phyloP scores from a whole-genome alignment of 169 alveolate species.

The Plasmodium gonderi region DNA sequence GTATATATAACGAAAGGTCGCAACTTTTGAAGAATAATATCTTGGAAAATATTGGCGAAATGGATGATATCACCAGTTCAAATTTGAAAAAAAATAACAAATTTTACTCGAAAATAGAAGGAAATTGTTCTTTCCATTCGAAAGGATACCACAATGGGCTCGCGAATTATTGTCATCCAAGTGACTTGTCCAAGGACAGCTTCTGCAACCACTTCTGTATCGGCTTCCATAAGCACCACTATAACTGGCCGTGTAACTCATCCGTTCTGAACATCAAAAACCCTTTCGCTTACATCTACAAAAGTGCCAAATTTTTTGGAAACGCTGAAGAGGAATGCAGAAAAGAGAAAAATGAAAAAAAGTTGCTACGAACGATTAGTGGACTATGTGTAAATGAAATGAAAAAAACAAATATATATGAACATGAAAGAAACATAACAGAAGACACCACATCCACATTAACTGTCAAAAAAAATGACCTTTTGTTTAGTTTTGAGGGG shows the following conservation, averaged over 20 bases:
- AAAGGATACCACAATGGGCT: background rate
- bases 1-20: constrained; percentile 45
- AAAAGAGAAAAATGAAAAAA: background rate
- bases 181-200: background rate
- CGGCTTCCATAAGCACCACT: background rate
- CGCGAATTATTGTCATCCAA: background rate
- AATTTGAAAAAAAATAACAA: background rate
- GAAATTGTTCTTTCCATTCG: background rate
- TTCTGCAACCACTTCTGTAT: background rate
- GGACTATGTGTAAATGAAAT: background rate
- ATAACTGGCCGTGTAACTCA: background rate
- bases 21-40: background rate
- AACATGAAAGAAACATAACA: background rate
- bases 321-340: background rate
- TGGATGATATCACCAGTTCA: background rate
- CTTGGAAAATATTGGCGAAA: background rate
- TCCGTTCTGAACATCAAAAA: constrained; percentile 24
- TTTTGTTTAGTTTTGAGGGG: background rate
- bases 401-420: background rate
- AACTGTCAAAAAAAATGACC: background rate
- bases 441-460: background rate
- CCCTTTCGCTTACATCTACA: constrained; percentile 20
- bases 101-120: background rate
- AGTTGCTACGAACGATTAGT: background rate
- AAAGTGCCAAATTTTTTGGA: constrained; percentile 27